Base-by-base conservation (phyloP, 495 filamentous ascomycete species). In the Hyphodiscus hymeniophilus region DNA sequence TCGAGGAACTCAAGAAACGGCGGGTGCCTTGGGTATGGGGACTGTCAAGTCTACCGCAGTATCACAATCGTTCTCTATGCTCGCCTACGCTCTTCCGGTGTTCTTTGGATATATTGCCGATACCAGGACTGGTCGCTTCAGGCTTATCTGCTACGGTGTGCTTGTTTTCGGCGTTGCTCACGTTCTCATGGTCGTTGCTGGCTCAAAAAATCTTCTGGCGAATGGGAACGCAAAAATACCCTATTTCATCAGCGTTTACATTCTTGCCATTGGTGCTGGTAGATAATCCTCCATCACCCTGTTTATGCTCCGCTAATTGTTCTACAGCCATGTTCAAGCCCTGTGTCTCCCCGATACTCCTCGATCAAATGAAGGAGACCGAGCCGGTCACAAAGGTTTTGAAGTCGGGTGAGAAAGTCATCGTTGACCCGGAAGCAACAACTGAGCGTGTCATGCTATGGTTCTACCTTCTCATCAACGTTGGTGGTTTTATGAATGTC, bases 1-100 rank as follows among this genome's bases (percentile, higher is more conserved):
- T 2, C 22, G 38, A 31, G 75, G 69, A 0, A 66, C 63, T n/a
- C 42, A 53, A 45, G 10, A 24, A 10, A 74, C 79, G 47, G 75
- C 77, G 24, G 86, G 85, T 55, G 86, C 84, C 15, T 64, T 89
- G 28, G 74, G 67, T 21, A 66, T 84, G 66, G 84, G 86, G 16
- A 80, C 84, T 60, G 73, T 73, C 17, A 77, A 71, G 13, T 69
- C 75, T 38, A 77, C 76, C n/a, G 79, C 73, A 17, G 62, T 86
- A 17, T 67, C 66, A 2, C 69, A 79, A 46, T 74, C 79, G 7
- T 83, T 82, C 63, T 61, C 63, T 51, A 76, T 85, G 60, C 57
- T 84, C 43, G 72, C 73, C 0, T 84, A 82, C 47, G 58, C 72
- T 6, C 55, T 82, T 17, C 79, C 80, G 3, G 68, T 84, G 16